Evolutionary conservation across 495 filamentous ascomycete genomes (phyloP).

Genomic region (Neurospora intermedia): DNA sequence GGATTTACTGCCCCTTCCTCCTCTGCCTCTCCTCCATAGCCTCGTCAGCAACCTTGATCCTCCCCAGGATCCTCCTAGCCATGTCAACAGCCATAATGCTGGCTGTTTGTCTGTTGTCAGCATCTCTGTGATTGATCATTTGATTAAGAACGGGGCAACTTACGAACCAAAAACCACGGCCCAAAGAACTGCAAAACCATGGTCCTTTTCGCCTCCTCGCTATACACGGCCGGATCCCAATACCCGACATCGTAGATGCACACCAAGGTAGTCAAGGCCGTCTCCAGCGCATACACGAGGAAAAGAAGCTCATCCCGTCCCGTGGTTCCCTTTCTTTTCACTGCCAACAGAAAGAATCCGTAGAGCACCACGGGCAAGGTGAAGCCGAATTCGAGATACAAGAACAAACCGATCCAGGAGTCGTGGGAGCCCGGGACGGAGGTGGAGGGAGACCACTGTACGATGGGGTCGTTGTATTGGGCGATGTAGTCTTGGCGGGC

Average conservation of each 20-base stretch:
- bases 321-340: constrained; percentile 25
- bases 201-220: constrained; percentile 40
- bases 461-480: constrained; percentile 69
- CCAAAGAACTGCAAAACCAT: constrained; percentile 46
- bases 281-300: constrained; percentile 57
- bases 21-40: constrained; percentile 22
- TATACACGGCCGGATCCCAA: constrained; percentile 39
- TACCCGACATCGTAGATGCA: constrained; percentile 48
- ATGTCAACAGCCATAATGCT: constrained; percentile 30
- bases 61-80: constrained; percentile 25
- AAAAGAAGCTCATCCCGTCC: constrained; percentile 50
- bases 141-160: constrained; percentile 22
- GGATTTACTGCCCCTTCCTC: constrained; percentile 25
- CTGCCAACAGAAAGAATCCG: constrained; percentile 24
- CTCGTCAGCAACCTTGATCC: constrained; percentile 25
- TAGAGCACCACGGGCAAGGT: constrained; percentile 60
- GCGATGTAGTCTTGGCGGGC: constrained; percentile 53
- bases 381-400: constrained; percentile 58
- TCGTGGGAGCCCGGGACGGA: constrained; percentile 15
- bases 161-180: constrained; percentile 64
- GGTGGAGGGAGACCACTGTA: constrained; percentile 43
- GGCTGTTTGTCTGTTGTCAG: constrained; percentile 15
- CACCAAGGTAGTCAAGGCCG: constrained; percentile 58
- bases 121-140: neutral
- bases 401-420: constrained; percentile 60